Percentiles rank a stretch among this genome's conserved stretches.
phyloP scores from a whole-genome alignment of 2,329 filamentous ascomycete genomes.

The Ceratocystis huliohia region DNA sequence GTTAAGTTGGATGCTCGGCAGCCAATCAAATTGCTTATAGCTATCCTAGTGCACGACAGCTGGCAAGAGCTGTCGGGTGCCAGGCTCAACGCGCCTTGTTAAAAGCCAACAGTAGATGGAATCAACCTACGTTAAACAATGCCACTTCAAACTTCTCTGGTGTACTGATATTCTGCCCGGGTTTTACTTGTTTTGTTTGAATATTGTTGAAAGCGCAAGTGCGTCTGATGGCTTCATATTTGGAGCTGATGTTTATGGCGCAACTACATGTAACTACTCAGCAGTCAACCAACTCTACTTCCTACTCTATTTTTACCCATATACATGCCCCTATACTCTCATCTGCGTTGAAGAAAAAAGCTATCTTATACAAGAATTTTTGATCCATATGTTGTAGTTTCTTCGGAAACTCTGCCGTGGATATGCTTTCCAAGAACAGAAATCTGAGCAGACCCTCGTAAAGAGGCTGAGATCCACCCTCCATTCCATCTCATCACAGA shows the following conservation, averaged over 20 bases:
- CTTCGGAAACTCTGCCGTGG: constrained; percentile 12
- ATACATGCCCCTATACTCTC: background rate
- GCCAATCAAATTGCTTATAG: background rate
- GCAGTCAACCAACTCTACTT: background rate
- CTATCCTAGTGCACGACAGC: background rate
- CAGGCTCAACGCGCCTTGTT: background rate
- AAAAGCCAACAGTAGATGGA: background rate
- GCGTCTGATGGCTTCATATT: background rate
- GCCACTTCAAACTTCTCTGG: background rate
- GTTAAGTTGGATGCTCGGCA: background rate
- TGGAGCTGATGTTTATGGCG: background rate
- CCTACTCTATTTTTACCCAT: background rate
- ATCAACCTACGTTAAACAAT: background rate
- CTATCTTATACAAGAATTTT: constrained; percentile 19
- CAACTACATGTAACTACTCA: background rate
- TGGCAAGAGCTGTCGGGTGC: background rate
- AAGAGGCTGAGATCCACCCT: constrained; percentile 10
- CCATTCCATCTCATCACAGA: constrained; percentile 16
- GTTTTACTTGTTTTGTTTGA: background rate
- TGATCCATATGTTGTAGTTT: constrained; percentile 8
- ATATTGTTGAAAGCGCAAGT: background rate
- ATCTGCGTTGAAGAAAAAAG: constrained; percentile 21
- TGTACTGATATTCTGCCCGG: background rate
- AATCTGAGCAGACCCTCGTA: constrained; percentile 33
- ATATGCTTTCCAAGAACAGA: constrained; percentile 34